Percentiles rank a stretch among this genome's conserved stretches.
phyloP scores from a whole-genome alignment of 331 rosid species.

The Pyrus hybrid region DNA sequence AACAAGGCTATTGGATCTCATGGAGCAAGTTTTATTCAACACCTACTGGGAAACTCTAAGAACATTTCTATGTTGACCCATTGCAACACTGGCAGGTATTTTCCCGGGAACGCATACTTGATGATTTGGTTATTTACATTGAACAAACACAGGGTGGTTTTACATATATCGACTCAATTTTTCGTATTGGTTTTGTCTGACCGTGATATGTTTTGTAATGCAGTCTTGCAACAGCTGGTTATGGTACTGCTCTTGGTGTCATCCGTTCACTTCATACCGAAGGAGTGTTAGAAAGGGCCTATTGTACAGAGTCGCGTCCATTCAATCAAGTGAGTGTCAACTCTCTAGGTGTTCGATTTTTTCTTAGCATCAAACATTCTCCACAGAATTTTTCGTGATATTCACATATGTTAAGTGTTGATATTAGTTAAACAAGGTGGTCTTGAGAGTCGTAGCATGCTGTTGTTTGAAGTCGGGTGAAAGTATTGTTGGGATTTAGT shows the following conservation, averaged over 20 bases:
- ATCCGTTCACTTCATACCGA: slow-evolving; percentile 74
- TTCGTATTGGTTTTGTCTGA: not conserved
- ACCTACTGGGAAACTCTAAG: slow-evolving; percentile 28
- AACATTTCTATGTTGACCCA: slow-evolving; percentile 77
- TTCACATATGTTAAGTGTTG: not conserved
- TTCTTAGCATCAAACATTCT: not conserved
- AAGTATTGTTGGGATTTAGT: not conserved
- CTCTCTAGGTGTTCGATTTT: not conserved
- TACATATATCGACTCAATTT: not conserved
- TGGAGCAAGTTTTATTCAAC: slow-evolving; percentile 57
- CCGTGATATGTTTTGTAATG: not conserved
- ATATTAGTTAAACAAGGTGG: not conserved
- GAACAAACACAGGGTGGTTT: not conserved
- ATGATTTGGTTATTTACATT: not conserved
- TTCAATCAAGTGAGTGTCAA: slow-evolving; percentile 66
- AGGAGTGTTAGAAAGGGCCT: slow-evolving; percentile 81
- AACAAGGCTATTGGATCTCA: slow-evolving; percentile 81
- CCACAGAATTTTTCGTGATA: not conserved
- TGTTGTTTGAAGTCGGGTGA: not conserved
- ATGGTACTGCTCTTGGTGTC: slow-evolving; percentile 94
- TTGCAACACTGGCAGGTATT: slow-evolving; percentile 95
- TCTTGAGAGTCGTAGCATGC: not conserved
- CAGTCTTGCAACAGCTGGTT: too few relatives aligned
- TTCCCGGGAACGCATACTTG: not conserved
- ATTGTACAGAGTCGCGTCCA: slow-evolving; percentile 96